Evolutionary conservation across 345 rosid species (phyloP), one percentile per base, ranked within the genome.

Genomic region (Anastatica hierochuntica): DNA sequence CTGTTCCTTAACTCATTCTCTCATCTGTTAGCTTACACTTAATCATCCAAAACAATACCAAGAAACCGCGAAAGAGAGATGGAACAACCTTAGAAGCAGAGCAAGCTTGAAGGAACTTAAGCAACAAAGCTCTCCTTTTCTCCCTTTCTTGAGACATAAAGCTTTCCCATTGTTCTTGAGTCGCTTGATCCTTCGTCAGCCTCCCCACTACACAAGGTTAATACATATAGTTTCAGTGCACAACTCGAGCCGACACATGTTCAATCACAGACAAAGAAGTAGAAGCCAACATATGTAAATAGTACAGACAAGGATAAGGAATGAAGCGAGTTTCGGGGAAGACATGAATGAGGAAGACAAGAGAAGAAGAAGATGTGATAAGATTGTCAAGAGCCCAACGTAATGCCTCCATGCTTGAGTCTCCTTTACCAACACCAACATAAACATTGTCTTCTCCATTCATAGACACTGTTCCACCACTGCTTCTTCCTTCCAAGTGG

Each of bases 401-500:
- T 65, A 86, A 76, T 5, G 97, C 94, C 19, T 78, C 94, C 77
- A 75, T 68, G 76, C 97, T 85, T 0, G 94, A 76, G 49, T 78
- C 77, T 36, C 84, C 74, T 68, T 85, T 81, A 51, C 97, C 90
- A 16, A 89, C 94, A 3, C 77, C 82, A 43, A 81, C 90, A 51
- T 81, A 85, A 2, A 89, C 76, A 48, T 64, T 51, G 52, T 85
- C 87, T 3, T 60, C 76, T 41, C 75, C 66, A 20, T 77, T 83
- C 33, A 60, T 56, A 0, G 83, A 77, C 39, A 76, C 74, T 53
- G 68, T 39, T 43, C 84, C 74, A n/a, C n/a, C n/a, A 47, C 74
- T 77, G 14, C 56, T 63, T 5, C 40, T 14, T 13, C 73, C 83
- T 54, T 79, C 85, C 19, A 53, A 2, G 24, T 31, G 62, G 6